Evolutionary conservation across 306 rosid species (phyloP), one percentile per base, ranked within the genome.

Genomic region (Datisca glomerata): DNA sequence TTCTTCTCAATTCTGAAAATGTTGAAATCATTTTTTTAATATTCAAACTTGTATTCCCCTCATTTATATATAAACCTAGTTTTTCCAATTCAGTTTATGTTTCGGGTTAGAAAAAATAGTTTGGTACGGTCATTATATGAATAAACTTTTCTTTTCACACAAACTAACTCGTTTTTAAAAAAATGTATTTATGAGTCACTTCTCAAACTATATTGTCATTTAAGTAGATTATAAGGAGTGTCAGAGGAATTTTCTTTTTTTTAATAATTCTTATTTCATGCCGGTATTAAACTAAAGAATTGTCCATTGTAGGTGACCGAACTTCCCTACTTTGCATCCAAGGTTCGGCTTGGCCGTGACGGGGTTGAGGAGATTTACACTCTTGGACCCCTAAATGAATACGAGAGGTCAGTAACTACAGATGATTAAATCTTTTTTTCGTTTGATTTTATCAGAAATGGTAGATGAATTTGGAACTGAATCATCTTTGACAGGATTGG

Each of bases 281-380:
- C 8, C 2, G 12, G 4, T 2, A 20, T n/a, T n/a, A n/a, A n/a
- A n/a, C n/a, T n/a, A n/a, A n/a, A 1, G 63, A 16, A 42, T 17
- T 51, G 20, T 37, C 25, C 46, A 47, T 56, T 31, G 43, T 33
- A 86, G 94, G 96, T 86, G 48, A 86, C 96, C 0, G 96, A 86
- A 60, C 91, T 86, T 53, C 94, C 96, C 25, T 86, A 59, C 82
- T 81, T 86, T 31, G 94, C 96, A 47, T 62, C 83, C 48, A 86
- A 81, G 64, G 91, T 86, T 10, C 79, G 86, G 27, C 76, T 86
- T 18, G 96, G 94, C 53, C 94, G 91, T 12, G 47, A 33, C 9
- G 96, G 96, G 45, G 94, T 63, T 3, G 94, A 81, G 63, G 96
- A 81, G 63, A 51, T 86, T 15, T 71, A 55, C 36, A 76, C 78